Percentiles rank a stretch among this genome's conserved stretches.
Evolutionary conservation across 2,329 filamentous ascomycete genomes (phyloP).

Genomic region (Cercospora sp.): DNA sequence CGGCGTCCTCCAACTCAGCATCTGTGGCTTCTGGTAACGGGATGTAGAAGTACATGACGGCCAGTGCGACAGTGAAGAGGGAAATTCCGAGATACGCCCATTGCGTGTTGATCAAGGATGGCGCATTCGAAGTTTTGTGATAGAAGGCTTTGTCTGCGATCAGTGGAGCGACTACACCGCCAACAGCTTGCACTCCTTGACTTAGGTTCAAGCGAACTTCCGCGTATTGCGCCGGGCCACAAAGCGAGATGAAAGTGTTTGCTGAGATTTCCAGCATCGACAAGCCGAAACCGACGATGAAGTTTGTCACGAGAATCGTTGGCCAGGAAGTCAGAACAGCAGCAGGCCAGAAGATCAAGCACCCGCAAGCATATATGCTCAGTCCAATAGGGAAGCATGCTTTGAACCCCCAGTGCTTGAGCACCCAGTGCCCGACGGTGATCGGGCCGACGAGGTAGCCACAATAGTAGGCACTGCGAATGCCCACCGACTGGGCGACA

Average conservation of each 20-base stretch:
- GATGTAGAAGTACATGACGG: constrained; percentile 61
- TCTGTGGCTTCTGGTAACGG: constrained; percentile 64
- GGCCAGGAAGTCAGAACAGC: constrained; percentile 62
- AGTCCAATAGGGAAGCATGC: constrained; percentile 61
- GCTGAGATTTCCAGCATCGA: constrained; percentile 61
- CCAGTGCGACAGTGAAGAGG: constrained; percentile 60
- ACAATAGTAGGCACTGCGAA: constrained; percentile 70
- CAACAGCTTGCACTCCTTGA: constrained; percentile 62
- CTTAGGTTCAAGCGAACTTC: constrained; percentile 62
- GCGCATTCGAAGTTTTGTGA: constrained; percentile 47
- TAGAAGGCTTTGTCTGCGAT: constrained; percentile 62
- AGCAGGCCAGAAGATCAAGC: constrained; percentile 64
- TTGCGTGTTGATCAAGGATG: constrained; percentile 60
- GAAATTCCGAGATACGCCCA: constrained; percentile 66
- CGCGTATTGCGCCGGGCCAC: constrained; percentile 60
- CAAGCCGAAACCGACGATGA: constrained; percentile 61
- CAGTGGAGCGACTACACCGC: constrained; percentile 60
- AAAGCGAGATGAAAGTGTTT: constrained; percentile 64
- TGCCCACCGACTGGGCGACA: constrained; percentile 62
- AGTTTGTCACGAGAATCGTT: constrained; percentile 62
- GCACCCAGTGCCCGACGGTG: constrained; percentile 61
- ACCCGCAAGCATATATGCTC: constrained; percentile 62
- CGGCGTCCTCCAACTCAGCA: constrained; percentile 58
- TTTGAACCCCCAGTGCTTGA: constrained; percentile 63
- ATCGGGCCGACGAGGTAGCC: constrained; percentile 71